These are phyloP conservation scores for Naganishia onofrii DNA, from an alignment of 768 basidiomycete genomes.

Conservation along the genomic window DNA sequence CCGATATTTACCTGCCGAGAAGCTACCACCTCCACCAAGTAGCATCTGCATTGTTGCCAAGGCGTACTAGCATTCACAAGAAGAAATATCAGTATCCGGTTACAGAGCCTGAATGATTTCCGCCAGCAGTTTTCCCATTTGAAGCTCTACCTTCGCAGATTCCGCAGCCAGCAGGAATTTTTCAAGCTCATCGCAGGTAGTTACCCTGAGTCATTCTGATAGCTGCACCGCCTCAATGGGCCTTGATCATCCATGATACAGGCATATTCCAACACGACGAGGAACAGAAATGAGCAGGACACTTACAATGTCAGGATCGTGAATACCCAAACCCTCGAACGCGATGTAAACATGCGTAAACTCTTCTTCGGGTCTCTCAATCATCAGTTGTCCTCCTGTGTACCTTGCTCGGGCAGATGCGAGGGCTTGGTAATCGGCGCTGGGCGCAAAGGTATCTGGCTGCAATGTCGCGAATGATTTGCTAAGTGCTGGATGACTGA, in stretches of 20 bases:
- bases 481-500: slow-evolving; percentile 43
- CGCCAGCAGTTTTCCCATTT: background rate
- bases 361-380: slow-evolving; percentile 57
- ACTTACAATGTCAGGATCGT: slow-evolving; percentile 73
- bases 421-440: slow-evolving; percentile 42
- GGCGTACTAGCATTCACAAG: slow-evolving; percentile 58
- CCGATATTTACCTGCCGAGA: slow-evolving; percentile 71
- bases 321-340: slow-evolving; percentile 85
- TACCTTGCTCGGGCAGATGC: slow-evolving; percentile 57
- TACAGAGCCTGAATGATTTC: background rate
- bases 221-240: background rate
- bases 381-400: slow-evolving; percentile 70
- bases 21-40: slow-evolving; percentile 91
- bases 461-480: slow-evolving; percentile 43
- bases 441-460: slow-evolving; percentile 18
- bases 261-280: background rate
- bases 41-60: slow-evolving; percentile 92
- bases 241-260: too few species aligned
- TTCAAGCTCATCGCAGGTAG: background rate
- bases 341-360: slow-evolving; percentile 91
- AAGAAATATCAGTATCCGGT: background rate
- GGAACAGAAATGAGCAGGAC: background rate
- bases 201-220: background rate
- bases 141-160: background rate
- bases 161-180: background rate